A percentile compares a stretch with the other conserved stretches of the same genome.
These are phyloP conservation scores for Moesziomyces sp. DNA, from an alignment of 1,284 basidiomycete genomes.

Conservation along the genomic window DNA sequence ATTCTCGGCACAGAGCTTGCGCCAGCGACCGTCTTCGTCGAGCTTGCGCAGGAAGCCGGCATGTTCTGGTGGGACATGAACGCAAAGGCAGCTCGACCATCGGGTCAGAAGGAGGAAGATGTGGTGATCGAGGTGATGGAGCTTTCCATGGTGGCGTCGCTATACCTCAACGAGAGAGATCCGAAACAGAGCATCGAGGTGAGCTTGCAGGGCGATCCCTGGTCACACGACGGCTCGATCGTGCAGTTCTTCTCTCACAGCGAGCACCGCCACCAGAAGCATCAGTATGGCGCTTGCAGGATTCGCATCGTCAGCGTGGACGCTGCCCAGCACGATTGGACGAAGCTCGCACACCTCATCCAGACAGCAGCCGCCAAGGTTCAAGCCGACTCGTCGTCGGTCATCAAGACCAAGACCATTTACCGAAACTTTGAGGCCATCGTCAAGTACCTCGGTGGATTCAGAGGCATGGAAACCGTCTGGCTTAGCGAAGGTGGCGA, in stretches of 20 bases:
- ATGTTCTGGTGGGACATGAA: conserved; percentile 43
- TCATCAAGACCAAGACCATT: conserved; percentile 28
- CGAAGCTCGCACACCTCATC: conserved; percentile 34
- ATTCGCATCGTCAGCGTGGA: conserved; percentile 12
- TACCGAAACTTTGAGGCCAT: conserved; percentile 50
- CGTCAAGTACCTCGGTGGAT: conserved; percentile 39
- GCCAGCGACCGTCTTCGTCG: conserved; percentile 46
- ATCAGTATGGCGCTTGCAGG: conserved; percentile 46
- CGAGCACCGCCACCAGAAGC: conserved; percentile 33
- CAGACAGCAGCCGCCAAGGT: conserved; percentile 15
- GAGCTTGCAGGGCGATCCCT: conserved; percentile 32
- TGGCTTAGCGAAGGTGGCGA: conserved; percentile 36
- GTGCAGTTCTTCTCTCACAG: conserved; percentile 47
- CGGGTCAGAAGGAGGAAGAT: conserved; percentile 17
- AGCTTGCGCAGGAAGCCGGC: conserved; percentile 46
- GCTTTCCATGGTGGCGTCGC: conserved; percentile 43
- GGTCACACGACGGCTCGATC: conserved; percentile 26
- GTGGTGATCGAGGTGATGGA: conserved; percentile 42
- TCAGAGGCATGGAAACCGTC: conserved; percentile 50
- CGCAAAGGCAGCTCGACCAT: background rate
- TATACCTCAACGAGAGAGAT: conserved; percentile 33
- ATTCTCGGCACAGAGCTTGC: conserved; percentile 40
- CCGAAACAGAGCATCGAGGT: conserved; percentile 36
- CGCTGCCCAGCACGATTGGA: conserved; percentile 17
- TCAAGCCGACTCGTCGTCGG: conserved; percentile 9